phyloP scores from a whole-genome alignment of 805 yeast species.

The Brettanomyces naardenensis region DNA sequence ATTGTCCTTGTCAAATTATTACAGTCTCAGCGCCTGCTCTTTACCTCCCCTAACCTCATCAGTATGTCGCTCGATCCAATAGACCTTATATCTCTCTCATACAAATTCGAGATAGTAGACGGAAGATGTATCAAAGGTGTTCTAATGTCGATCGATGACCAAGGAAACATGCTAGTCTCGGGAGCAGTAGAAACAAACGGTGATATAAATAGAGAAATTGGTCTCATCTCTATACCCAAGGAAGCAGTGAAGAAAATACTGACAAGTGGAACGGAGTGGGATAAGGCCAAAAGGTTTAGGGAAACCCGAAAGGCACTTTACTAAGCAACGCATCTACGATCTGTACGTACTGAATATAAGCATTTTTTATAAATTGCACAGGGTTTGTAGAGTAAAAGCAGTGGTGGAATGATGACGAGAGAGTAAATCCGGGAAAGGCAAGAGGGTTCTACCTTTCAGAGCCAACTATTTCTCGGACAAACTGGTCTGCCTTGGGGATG shows the following conservation, averaged over 20 bases:
- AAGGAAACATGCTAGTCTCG: constrained; percentile 32
- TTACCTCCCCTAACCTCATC: too few species aligned
- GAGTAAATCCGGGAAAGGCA: too few species aligned
- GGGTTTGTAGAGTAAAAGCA: too few species aligned
- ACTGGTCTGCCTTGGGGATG: constrained; percentile 11
- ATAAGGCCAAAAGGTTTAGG: constrained; percentile 3
- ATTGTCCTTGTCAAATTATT: too few species aligned
- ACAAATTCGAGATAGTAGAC: constrained; percentile 20
- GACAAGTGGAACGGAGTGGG: constrained; percentile 18
- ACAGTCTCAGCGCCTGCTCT: too few species aligned
- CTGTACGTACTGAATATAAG: constrained; percentile 10
- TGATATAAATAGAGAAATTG: constrained; percentile 31
- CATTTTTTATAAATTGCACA: too few species aligned
- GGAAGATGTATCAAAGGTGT: constrained; percentile 29
- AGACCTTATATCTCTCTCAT: constrained; percentile 27
- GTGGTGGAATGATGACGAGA: too few species aligned
- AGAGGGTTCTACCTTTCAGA: too few species aligned
- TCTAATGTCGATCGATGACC: constrained; percentile 36
- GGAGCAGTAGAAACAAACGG: constrained; percentile 27
- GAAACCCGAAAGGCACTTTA: background rate
- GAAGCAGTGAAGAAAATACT: constrained; percentile 27
- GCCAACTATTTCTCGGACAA: constrained; percentile 2
- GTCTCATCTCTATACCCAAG: constrained; percentile 47
- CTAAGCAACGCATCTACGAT: constrained; percentile 10
- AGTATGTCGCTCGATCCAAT: constrained; percentile 22